These are phyloP conservation scores for Neurospora sp. DNA, from an alignment of 495 filamentous ascomycete genomes.

Conservation along the genomic window DNA sequence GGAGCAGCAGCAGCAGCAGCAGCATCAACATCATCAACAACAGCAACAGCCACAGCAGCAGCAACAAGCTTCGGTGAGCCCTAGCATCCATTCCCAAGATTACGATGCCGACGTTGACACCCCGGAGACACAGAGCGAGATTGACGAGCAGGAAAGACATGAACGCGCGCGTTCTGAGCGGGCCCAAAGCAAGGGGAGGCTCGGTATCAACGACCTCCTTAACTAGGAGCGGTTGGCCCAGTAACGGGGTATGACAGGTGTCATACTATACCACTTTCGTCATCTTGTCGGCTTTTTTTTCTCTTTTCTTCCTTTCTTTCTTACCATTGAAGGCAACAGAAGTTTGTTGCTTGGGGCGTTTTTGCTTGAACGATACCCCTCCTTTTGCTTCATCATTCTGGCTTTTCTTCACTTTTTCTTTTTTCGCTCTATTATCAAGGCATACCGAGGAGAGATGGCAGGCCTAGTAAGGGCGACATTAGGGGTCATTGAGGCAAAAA, in stretches of 20 bases:
- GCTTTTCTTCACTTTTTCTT: not conserved
- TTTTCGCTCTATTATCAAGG: not conserved
- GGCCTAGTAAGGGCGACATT: not conserved
- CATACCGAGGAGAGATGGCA: not conserved
- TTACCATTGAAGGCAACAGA: not conserved
- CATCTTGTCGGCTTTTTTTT: not conserved
- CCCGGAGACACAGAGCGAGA: not conserved
- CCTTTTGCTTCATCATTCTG: not conserved
- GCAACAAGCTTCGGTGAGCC: not conserved
- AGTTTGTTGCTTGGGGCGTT: not conserved
- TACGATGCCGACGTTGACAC: not conserved
- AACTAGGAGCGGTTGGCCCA: not conserved
- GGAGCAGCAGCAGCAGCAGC: not conserved
- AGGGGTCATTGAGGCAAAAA: not conserved
- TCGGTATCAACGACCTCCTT: not conserved
- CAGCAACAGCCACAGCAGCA: not conserved
- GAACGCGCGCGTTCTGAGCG: not conserved
- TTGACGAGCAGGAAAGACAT: not conserved
- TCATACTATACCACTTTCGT: too few species aligned
- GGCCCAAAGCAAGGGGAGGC: not conserved
- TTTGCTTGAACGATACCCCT: not conserved
- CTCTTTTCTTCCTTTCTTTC: not conserved
- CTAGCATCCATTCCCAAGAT: not conserved
- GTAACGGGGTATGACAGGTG: not conserved
- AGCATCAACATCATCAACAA: not conserved